Evolutionary conservation across 352 stramenopile genomes (phyloP), one percentile per base, ranked within the genome.

Genomic region (Phytophthora fragariaefolia): DNA sequence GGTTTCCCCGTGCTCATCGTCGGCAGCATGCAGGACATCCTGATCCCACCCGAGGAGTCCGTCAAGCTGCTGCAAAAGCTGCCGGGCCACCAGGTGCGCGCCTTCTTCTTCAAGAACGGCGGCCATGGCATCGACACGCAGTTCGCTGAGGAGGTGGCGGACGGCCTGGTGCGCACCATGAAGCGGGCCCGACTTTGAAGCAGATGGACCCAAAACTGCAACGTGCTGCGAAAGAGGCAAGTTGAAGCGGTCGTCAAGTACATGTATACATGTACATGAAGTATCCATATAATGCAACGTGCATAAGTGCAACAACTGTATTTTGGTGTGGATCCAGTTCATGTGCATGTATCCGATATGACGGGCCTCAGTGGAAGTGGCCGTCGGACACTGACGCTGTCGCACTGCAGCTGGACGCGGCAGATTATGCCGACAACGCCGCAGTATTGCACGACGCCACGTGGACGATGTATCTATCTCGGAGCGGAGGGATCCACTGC

Each of bases 1-100:
- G 79, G 74, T 0, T 87, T 80, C 56, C 79, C 79, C 7, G 64
- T 87, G 6, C 62, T 84, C 6, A 62, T 87, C 18, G 50, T 87
- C 13, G 79, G 76, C 22, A 73, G 65, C 32, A 72, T 69, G 46
- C 43, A 74, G 4, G 76, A 87, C 58, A 66, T 76, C 46, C 42
- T 85, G 18, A 85, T 84, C 36, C 74, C 72, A 5, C 66, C 67
- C 0, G 53, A 66, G 12, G 65, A 85, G 30, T 74, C 71, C 9
- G 52, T 63, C 15, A 66, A 64, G 28, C 64, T 82, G 9, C 52
- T 59, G 13, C 30, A 73, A 26, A 47, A 47, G 1, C 34, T 78
- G 7, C 28, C 62, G 2, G 66, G 55, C 22, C 30, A 73, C 9
- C 65, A 74, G 18, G 72, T 77, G 6, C 63, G 40, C 7, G 61